These are phyloP conservation scores for Verticillium albo-atrum DNA, from an alignment of 2,329 filamentous ascomycete genomes.

Conservation along the genomic window DNA sequence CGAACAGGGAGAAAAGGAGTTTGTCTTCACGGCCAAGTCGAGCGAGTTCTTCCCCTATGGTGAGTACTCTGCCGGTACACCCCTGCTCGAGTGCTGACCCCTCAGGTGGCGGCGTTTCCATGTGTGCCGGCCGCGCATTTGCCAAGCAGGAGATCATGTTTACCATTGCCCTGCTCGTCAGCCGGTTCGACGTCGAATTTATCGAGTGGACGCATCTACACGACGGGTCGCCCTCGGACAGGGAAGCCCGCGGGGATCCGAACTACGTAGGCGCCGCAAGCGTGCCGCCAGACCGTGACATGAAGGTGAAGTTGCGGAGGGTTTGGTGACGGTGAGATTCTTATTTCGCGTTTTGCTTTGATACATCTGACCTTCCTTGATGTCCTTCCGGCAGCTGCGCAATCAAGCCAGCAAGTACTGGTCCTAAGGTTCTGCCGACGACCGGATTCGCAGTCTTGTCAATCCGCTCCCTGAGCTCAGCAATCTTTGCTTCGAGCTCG, in stretches of 20 bases:
- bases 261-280: constrained; percentile 8
- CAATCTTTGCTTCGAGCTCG: constrained; percentile 23
- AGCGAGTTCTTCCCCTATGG: constrained; percentile 9
- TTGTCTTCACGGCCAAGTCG: constrained; percentile 4
- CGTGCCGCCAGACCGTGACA: constrained; percentile 10
- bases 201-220: constrained; percentile 6
- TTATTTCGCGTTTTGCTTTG: not conserved
- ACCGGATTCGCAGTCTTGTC: constrained; percentile 15
- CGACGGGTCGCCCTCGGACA: constrained; percentile 3
- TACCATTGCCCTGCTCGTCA: constrained; percentile 23
- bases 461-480: constrained; percentile 18
- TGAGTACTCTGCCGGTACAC: not conserved
- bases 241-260: constrained; percentile 4
- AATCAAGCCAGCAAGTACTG: constrained; percentile 19
- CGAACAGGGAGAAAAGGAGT: not conserved
- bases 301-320: constrained; percentile 3
- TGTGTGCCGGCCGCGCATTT: constrained; percentile 34
- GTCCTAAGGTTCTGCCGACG: constrained; percentile 12
- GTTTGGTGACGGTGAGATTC: not conserved
- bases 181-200: constrained; percentile 26
- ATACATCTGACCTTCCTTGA: not conserved
- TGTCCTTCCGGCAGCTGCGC: constrained; percentile 14
- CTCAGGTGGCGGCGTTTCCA: constrained; percentile 24
- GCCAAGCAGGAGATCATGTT: constrained; percentile 34
- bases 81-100: not conserved